Evolutionary conservation across 2,329 filamentous ascomycete species (phyloP).

Genomic region (Hypomyces rosellus): DNA sequence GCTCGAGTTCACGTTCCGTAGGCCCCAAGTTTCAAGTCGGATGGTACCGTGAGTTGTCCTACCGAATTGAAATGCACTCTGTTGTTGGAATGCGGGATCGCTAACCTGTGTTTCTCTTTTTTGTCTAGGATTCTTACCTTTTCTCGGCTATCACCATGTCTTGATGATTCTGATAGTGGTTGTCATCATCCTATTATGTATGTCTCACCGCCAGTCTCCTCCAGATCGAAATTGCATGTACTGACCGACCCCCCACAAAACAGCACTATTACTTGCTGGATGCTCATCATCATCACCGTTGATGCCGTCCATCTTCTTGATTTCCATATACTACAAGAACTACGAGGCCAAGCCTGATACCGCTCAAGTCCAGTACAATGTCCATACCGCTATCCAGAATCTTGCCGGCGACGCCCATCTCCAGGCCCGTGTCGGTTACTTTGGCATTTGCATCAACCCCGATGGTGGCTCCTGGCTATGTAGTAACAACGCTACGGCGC

Average conservation of each 20-base stretch:
- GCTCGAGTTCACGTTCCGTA: constrained; percentile 14
- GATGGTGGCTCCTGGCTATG: constrained; percentile 89
- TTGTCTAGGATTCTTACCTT: constrained; percentile 55
- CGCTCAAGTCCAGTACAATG: constrained; percentile 84
- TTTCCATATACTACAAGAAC: constrained; percentile 92
- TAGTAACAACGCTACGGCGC: constrained; percentile 91
- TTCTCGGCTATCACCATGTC: constrained; percentile 73
- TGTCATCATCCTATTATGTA: constrained; percentile 91
- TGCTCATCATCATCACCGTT: constrained; percentile 94
- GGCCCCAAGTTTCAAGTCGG: constrained; percentile 39
- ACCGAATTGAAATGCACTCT: not conserved
- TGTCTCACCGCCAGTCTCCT: constrained; percentile 32
- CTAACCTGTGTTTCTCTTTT: constrained; percentile 1
- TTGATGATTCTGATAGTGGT: constrained; percentile 96
- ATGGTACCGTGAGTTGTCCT: constrained; percentile 25
- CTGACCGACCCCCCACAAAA: constrained; percentile 5
- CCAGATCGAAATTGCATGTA: not conserved
- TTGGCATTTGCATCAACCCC: constrained; percentile 92
- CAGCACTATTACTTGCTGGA: constrained; percentile 86
- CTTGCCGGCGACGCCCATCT: constrained; percentile 80
- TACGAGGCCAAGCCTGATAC: constrained; percentile 79
- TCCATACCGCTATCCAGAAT: constrained; percentile 78
- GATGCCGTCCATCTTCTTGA: constrained; percentile 93
- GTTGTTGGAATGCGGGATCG: constrained; percentile 15
- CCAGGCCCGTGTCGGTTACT: constrained; percentile 92